Base-by-base conservation (phyloP, 768 basidiomycete genomes). In the Rhodotorula babjevae region DNA sequence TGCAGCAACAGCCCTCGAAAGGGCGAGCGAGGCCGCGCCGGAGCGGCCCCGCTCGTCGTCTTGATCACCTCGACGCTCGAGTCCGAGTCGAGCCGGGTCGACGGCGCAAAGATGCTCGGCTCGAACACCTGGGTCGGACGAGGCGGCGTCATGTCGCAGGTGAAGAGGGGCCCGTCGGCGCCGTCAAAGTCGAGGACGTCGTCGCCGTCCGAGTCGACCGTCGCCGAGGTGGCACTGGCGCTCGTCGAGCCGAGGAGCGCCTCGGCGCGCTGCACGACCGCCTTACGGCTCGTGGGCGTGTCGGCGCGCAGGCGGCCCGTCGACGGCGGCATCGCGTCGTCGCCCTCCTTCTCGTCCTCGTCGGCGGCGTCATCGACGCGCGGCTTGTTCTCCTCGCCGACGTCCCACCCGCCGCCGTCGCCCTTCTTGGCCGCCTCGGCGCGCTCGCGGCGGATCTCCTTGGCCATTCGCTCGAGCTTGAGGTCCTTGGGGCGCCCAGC, bases 61-160 rank as follows among this genome's bases (percentile, higher is more conserved):
- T 0, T 16, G 25, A 23, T 1, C 21, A 40, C 40, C 33, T 42
- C 25, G 36, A 29, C 29, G 40, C n/a, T 27, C 36, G 60, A 16
- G 14, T 58, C 69, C 23, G 44, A 19, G 40, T 62, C 42, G 49
- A 23, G 63, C 16, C 61, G 58, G 10, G 46, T 21, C 10, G 67
- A 67, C 10, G 36, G 36, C 36, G 36, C 36, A 36, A 71, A 50
- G 9, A 12, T 12, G 1, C 67, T 68, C 9, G 52, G 49, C 55
- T 65, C 73, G 55, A 75, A 69, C 16, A 49, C 36, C 55, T 75
- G 74, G 16, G 74, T 75, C 60, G 69, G 42, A 0, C 63, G 67
- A 0, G 61, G 70, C 23, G 46, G 64, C 44, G 58, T 36, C n/a
- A n/a, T 2, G n/a, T n/a, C 16, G 16, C 29, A 55, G n/a, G 53